Base-by-base conservation (phyloP, 345 rosid species). In the Conringia planisiliqua region DNA sequence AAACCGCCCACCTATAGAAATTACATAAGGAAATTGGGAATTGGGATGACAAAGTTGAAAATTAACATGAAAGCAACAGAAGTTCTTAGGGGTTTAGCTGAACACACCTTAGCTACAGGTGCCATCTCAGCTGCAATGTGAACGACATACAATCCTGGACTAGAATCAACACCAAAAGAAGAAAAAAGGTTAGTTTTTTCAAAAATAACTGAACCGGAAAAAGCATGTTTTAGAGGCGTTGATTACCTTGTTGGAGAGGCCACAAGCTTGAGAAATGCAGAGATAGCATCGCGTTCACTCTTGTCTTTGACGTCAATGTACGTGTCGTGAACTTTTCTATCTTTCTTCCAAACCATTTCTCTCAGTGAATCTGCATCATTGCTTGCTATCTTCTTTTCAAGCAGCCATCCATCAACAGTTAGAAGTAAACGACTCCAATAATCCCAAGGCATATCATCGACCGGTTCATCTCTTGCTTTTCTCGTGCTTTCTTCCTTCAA, bases 41-140 rank as follows among this genome's bases (percentile, higher is more conserved):
- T 20, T 2, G 2, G 54, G 17, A 43, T 63, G 46, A 29, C 3
- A 67, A 59, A 74, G 14, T 17, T 35, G 6, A 18, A 66, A 75
- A 66, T 12, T 46, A 58, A 38, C 51, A 69, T 24, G 39, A 4
- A 77, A 57, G 8, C 48, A 22, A 77, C 55, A 51, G 29, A 16
- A 35, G n/a, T 64, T 74, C 42, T 29, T 55, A 18, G 74, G 59
- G 73, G 69, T 26, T 5, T 58, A 59, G 54, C 75, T 67, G 54
- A 75, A 67, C 85, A 82, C 62, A 94, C 99, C 96, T 94, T 94
- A 77, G 99, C 99, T 77, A 89, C 93, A 57, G 99, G 99, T 69
- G 99, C 99, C 95, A 94, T 87, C 83, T 91, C 99, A 63, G 96
- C 99, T 55, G 97, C 99, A 63, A 94, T 87, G 78, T 91, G 96